Evolutionary conservation across 495 filamentous ascomycete genomes (phyloP), one percentile per base, ranked within the genome.

Genomic region (Aspergillus biplanus): DNA sequence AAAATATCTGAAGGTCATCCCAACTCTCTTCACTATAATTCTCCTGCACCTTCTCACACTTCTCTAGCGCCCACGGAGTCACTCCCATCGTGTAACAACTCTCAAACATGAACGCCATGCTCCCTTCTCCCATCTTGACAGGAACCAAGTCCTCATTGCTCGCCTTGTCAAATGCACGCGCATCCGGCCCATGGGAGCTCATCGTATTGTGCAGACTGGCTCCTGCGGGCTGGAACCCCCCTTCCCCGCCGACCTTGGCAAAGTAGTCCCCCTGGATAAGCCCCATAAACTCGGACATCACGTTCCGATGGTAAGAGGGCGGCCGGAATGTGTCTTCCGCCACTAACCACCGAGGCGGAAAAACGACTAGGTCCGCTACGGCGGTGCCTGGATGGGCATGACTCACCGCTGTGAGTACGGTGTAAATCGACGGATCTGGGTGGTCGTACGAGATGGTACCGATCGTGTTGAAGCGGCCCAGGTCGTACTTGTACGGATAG

Each of bases 401-500:
- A 90, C 1, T 85, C 87, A 4, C 88, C 90, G 6, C 21, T 27
- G 90, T 90, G 33, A 96, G 82, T 5, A 96, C 91, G 1, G 90
- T 93, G 78, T 85, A 93, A 71, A 96, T 92, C 61, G 84, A 88
- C 7, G 92, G 92, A 71, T 96, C 92, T 1, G 89, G 89, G 68
- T 95, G 91, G 74, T 96, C 92, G 67, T 82, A 91, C 13, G 83
- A 88, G 64, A 91, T 84, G 47, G 80, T 85, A 56, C 90, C 90
- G 34, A 94, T 86, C 48, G 87, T 88, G 76, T 87, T 90, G 83
- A 93, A 96, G 52, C 88, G 85, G 6, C 85, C 89, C 2, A 96
- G 84, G 72, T 94, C 91, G 78, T 96, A 95, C 71, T 96, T 96
- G 84, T 88, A 93, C 0, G 92, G 91, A 68, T 90, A 90, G 73